Evolutionary conservation across 2,329 filamentous ascomycete genomes (phyloP), one percentile per base, ranked within the genome.

Genomic region (Penicillium sp.): DNA sequence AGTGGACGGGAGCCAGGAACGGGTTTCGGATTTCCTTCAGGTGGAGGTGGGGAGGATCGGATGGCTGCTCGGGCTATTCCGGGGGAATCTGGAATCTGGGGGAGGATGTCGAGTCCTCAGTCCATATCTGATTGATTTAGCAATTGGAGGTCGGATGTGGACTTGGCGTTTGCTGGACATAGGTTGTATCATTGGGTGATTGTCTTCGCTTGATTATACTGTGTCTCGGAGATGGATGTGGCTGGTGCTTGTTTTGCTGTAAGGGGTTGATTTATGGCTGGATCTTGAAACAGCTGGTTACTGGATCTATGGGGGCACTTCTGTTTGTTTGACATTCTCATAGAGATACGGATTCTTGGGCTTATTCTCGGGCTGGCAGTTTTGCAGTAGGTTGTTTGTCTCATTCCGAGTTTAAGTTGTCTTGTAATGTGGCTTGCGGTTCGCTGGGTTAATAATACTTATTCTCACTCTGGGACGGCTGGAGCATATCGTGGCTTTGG

Each of bases 111-210:
- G 19, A 22, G 19, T 22, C 5, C 3, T 22, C 19, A 40, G n/a
- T n/a, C n/a, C n/a, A 40, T 36, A 36, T 50, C 47, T 50, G 36
- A 50, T 50, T 46, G 30, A 30, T 50, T 50, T 46, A 46, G 35
- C 47, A 46, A 50, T 46, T 16, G 13, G 11, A 16, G 36, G 34
- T 8, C 3, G 10, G 13, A 1, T 38, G 35, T 8, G 19, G 5
- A 16, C 18, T 8, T 33, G 35, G 12, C 4, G 11, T 31, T 12
- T 25, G 19, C 12, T 22, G n/a, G 13, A 13, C 19, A 3, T 28
- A 16, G n/a, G 5, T 33, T 47, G 22, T 11, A 25, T 42, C 38
- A 36, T 35, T 35, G 14, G 12, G 9, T 22, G 2, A 16, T 25
- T 36, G 4, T 6, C 5, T 14, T 10, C 10, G 10, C 22, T 35